phyloP scores from a whole-genome alignment of 208 protist species.

The Trypanosoma melophagium region DNA sequence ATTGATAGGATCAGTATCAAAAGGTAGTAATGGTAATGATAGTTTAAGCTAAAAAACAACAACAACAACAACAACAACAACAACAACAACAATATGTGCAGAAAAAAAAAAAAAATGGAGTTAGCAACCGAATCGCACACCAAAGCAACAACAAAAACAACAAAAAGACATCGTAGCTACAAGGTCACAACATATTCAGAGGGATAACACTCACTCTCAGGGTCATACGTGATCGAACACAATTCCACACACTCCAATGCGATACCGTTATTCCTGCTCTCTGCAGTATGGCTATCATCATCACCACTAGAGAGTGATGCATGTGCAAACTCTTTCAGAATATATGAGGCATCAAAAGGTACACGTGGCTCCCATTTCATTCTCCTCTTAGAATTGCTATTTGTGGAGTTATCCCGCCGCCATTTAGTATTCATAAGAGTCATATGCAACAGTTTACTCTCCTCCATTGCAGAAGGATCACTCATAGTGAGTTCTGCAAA shows the following conservation, averaged over 20 bases:
- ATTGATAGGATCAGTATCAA: no score
- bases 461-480: slow-evolving; percentile 33
- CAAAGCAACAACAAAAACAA: no score
- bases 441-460: slow-evolving; percentile 59
- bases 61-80: no score
- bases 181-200: slow-evolving; percentile 9
- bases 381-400: neutral
- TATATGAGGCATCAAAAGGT: slow-evolving; percentile 20
- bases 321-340: slow-evolving; percentile 23
- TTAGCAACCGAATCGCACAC: no score
- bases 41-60: no score
- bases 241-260: slow-evolving; percentile 24
- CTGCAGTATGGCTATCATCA: no score
- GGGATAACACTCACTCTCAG: slow-evolving; percentile 16
- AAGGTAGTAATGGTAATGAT: no score
- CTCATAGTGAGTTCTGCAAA: slow-evolving; percentile 59
- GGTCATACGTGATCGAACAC: slow-evolving; percentile 11
- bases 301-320: slow-evolving; percentile 9
- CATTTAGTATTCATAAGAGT: slow-evolving; percentile 86
- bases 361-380: neutral
- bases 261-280: no score
- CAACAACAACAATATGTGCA: no score
- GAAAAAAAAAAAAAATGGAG: slow-evolving; percentile 22
- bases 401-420: slow-evolving; percentile 9
- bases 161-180: slow-evolving; percentile 14